These are phyloP conservation scores for Geotrichum citri-aurantii DNA, from an alignment of 1,139 yeast species.

Conservation along the genomic window DNA sequence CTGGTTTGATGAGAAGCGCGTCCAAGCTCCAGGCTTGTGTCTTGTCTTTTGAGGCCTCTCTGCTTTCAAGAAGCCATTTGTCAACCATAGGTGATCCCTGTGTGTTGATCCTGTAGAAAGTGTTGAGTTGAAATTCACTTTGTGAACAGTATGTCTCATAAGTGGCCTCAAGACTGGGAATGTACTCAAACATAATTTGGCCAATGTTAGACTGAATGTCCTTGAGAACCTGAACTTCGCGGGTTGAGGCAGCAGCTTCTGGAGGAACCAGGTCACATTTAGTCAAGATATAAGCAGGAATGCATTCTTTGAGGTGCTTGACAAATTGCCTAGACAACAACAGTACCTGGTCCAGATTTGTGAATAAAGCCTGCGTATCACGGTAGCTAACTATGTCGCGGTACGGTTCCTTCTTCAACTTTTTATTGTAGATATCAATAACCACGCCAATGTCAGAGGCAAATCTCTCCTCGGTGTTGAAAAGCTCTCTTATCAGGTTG, in stretches of 20 bases:
- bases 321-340: slow-evolving; percentile 29
- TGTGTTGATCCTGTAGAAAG: slow-evolving; percentile 25
- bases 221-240: slow-evolving; percentile 17
- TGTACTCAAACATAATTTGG: slow-evolving; percentile 29
- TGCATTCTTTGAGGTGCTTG: slow-evolving; percentile 23
- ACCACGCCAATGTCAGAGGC: slow-evolving; percentile 35
- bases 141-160: slow-evolving; percentile 33
- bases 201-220: slow-evolving; percentile 34
- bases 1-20: slow-evolving; percentile 40
- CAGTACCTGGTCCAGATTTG: slow-evolving; percentile 32
- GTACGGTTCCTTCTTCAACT: slow-evolving; percentile 26
- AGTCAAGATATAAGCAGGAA: slow-evolving; percentile 27
- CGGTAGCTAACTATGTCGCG: slow-evolving; percentile 26
- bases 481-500: slow-evolving; percentile 35
- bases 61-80: slow-evolving; percentile 33
- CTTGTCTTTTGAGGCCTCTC: slow-evolving; percentile 24
- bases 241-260: too few species aligned
- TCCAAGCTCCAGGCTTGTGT: slow-evolving; percentile 41
- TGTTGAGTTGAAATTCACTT: slow-evolving; percentile 31
- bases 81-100: slow-evolving; percentile 30
- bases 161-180: slow-evolving; percentile 32
- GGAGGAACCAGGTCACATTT: slow-evolving; percentile 13
- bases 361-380: slow-evolving; percentile 30
- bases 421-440: slow-evolving; percentile 29
- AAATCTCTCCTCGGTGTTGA: slow-evolving; percentile 35